phyloP scores from a whole-genome alignment of 768 basidiomycete genomes.

The Lactarius pseudohatsudake region DNA sequence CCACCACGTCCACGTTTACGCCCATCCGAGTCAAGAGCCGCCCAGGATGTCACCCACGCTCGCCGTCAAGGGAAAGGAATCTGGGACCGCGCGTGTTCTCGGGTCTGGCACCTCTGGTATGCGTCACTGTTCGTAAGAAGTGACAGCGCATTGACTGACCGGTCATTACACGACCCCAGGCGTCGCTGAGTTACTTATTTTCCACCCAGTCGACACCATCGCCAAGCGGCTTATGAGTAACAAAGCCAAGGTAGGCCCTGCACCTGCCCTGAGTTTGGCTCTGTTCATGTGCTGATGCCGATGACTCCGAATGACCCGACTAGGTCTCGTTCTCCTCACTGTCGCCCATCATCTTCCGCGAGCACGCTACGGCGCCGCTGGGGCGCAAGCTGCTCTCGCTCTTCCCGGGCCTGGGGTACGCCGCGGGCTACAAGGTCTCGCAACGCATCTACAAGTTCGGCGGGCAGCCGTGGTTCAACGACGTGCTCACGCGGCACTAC shows the following conservation, averaged over 20 bases:
- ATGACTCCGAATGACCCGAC: neutral
- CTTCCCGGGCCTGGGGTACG: conserved; percentile 98
- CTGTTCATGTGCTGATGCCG: neutral
- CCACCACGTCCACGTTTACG: conserved; percentile 1
- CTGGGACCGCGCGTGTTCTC: conserved; percentile 83
- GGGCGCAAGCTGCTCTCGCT: conserved; percentile 77
- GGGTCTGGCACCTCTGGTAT: conserved; percentile 91
- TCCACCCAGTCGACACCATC: conserved; percentile 96
- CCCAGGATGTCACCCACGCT: conserved; percentile 48
- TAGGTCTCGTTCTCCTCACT: conserved; percentile 65
- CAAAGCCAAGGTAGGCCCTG: conserved; percentile 66
- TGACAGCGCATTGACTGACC: neutral
- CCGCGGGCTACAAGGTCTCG: conserved; percentile 95
- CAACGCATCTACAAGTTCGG: conserved; percentile 98
- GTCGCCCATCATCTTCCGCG: conserved; percentile 84
- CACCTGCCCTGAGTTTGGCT: neutral
- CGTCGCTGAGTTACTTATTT: conserved; percentile 90
- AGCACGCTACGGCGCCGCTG: conserved; percentile 68
- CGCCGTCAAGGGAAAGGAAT: conserved; percentile 64
- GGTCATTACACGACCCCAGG: conserved; percentile 46
- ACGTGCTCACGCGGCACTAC: conserved; percentile 81
- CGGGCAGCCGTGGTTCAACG: conserved; percentile 97
- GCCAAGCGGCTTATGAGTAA: conserved; percentile 99
- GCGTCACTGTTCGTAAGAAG: conserved; percentile 29
- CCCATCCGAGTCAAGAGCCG: conserved; percentile 2